Evolutionary conservation across 352 stramenopile species (phyloP).

Genomic region (Phytopythium litorale): DNA sequence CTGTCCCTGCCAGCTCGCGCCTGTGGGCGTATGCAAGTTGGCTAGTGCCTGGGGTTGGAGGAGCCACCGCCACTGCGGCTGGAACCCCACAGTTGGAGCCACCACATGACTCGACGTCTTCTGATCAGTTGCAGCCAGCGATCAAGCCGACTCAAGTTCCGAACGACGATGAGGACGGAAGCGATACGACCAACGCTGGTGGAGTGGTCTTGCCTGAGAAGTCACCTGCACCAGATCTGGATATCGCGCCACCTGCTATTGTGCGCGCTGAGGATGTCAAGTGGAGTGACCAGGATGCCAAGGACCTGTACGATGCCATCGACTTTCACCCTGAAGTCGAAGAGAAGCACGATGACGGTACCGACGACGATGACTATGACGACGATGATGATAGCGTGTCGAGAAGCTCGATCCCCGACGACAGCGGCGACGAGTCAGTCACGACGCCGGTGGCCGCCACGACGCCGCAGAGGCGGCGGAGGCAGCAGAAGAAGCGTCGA

Average conservation of each 20-base stretch:
- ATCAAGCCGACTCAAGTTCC: not conserved
- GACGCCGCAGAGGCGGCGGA: constrained; percentile 11
- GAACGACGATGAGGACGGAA: not conserved
- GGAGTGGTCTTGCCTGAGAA: not conserved
- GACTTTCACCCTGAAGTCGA: constrained; percentile 58
- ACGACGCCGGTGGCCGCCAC: constrained; percentile 8
- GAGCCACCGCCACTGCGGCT: constrained; percentile 6
- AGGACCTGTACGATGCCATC: constrained; percentile 76
- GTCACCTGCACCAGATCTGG: not conserved
- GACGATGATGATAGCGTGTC: constrained; percentile 14
- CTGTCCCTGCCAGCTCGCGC: constrained; percentile 32
- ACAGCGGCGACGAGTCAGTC: not conserved
- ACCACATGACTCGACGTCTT: not conserved
- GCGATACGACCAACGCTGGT: not conserved
- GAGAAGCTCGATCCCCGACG: constrained; percentile 15
- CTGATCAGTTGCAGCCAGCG: not conserved
- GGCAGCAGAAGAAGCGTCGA: constrained; percentile 12
- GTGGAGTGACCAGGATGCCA: constrained; percentile 85
- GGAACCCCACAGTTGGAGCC: not conserved
- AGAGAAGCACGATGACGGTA: constrained; percentile 9
- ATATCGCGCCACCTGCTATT: not conserved
- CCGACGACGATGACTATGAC: constrained; percentile 11
- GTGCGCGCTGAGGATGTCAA: constrained; percentile 46
- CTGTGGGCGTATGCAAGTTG: constrained; percentile 78
- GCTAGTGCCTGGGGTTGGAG: constrained; percentile 23